These are phyloP conservation scores for Umbelopsis vinacea DNA, from an alignment of 192 early-diverging fungal species.

Conservation along the genomic window DNA sequence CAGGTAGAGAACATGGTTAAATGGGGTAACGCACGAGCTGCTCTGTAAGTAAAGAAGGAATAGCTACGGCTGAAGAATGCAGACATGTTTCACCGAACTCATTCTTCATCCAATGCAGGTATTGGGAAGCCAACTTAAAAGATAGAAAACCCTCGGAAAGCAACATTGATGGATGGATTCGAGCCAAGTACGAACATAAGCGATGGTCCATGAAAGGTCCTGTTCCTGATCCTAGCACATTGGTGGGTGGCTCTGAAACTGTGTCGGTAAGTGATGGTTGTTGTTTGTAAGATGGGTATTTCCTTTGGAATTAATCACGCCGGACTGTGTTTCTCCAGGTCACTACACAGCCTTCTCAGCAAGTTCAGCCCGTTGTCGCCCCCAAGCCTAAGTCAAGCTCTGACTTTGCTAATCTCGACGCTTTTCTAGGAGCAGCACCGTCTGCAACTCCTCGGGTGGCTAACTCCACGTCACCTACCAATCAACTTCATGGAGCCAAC, in stretches of 20 bases:
- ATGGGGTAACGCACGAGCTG: constrained; percentile 79
- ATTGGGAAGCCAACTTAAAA: constrained; percentile 60
- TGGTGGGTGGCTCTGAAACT: constrained; percentile 39
- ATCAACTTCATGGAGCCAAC: constrained; percentile 46
- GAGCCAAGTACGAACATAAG: constrained; percentile 81
- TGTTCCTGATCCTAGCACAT: constrained; percentile 73
- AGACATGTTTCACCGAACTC: background rate
- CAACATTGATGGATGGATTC: constrained; percentile 75
- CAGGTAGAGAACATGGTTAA: constrained; percentile 79
- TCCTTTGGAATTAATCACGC: too few relatives aligned
- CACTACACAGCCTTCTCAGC: background rate
- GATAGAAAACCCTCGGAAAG: constrained; percentile 50
- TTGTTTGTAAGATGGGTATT: background rate
- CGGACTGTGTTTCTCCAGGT: background rate
- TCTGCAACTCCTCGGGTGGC: background rate
- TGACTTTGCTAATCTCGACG: constrained; percentile 35
- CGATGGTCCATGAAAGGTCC: constrained; percentile 73
- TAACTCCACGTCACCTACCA: constrained; percentile 8
- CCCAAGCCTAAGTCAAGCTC: constrained; percentile 12
- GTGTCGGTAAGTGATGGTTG: background rate
- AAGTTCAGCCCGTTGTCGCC: background rate
- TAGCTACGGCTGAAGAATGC: background rate
- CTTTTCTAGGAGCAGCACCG: constrained; percentile 35
- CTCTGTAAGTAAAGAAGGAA: constrained; percentile 48
- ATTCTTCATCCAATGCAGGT: constrained; percentile 30